Evolutionary conservation across 2,329 filamentous ascomycete genomes (phyloP), one percentile per base, ranked within the genome.

Genomic region (Arthrobotrys iridis): DNA sequence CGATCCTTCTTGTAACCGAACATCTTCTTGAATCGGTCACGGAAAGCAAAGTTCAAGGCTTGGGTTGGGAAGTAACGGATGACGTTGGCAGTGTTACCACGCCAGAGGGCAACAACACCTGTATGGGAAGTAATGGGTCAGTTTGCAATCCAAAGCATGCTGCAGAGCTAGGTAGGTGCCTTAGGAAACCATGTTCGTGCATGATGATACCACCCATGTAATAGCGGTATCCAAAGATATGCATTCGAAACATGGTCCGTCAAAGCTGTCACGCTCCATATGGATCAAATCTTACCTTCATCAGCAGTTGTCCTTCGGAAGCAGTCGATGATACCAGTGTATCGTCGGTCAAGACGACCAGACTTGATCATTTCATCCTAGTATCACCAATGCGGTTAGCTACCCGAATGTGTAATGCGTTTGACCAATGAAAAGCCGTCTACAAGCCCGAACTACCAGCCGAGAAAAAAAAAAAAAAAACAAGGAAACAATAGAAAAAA

Each of bases 51-150:
- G 93, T 99, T 99, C 85, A 99, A 89, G 83, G 95, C 95, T 90
- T 99, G 95, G 85, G 95, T 99, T 82, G 95, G 95, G 93, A 99
- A 99, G 89, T 99, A 99, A 91, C 95, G 95, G 89, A 99, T 97
- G 86, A 99, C 95, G 91, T 99, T 99, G 93, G 95, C 95, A 84
- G 95, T 99, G 93, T 99, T 99, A 87, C 95, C 95, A 90, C 95
- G 90, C 95, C 95, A 99, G 82, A 99, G 89, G 80, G 94, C 90
- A 85, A 95, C 90, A 82, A 95, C 86, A 58, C 78, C 78, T 79
- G 52, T 43, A 58, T 24, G 18, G 30, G 58, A 43, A 26, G 22
- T 18, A 6, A 26, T 13, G 26, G 26, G 30, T 57, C 50, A 68
- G 37, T 45, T 64, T 11, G 22, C 30, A 22, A n/a, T 20, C 24